These are phyloP conservation scores for Cucumis melo DNA, from an alignment of 306 rosid genomes.

Conservation along the genomic window DNA sequence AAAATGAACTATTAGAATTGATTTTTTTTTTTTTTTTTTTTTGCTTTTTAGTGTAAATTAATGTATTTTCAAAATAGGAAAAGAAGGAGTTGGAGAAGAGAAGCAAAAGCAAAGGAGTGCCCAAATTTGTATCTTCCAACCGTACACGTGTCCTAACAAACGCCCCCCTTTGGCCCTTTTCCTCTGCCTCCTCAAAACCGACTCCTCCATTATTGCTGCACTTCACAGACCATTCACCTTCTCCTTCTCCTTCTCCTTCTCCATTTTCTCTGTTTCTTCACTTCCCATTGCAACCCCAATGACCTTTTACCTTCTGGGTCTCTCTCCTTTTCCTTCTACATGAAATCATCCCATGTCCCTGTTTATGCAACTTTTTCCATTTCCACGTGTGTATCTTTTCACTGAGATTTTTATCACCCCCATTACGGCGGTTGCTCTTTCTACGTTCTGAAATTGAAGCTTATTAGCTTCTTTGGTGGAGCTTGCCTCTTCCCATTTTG, in stretches of 20 bases:
- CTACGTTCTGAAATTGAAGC: background rate
- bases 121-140: background rate
- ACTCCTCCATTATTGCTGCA: slow-evolving; percentile 4
- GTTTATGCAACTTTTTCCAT: background rate
- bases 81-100: background rate
- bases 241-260: too few relatives aligned
- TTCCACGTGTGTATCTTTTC: background rate
- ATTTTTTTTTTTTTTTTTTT: too few relatives aligned
- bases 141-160: slow-evolving; percentile 17
- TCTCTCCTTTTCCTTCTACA: background rate
- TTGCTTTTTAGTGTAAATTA: too few relatives aligned
- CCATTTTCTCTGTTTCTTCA: background rate
- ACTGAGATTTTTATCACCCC: background rate
- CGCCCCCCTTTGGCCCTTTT: background rate
- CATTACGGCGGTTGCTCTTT: slow-evolving; percentile 5
- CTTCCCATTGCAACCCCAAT: background rate
- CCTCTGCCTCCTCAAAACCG: slow-evolving; percentile 1
- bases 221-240: background rate
- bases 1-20: too few relatives aligned
- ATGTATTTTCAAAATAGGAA: too few relatives aligned
- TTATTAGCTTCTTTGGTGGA: too few relatives aligned
- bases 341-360: background rate
- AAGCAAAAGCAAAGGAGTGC: background rate
- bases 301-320: background rate
- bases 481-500: background rate